These are phyloP conservation scores for Malus hybrid DNA, from an alignment of 331 rosid genomes.

Conservation along the genomic window DNA sequence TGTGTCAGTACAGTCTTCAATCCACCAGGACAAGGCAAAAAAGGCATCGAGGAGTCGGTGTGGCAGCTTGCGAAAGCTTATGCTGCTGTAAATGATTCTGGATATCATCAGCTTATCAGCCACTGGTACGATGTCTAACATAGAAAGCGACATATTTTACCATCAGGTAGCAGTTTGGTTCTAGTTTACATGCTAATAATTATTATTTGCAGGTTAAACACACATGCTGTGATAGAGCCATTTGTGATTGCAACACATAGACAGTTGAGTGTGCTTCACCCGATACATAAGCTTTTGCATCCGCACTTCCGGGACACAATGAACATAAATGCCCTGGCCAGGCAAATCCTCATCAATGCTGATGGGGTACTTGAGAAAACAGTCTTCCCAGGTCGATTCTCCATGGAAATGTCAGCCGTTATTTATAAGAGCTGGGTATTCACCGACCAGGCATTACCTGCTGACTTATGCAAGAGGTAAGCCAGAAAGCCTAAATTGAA, in stretches of 20 bases:
- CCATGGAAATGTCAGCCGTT: conserved; percentile 77
- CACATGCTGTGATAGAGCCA: conserved; percentile 95
- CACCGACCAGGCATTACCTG: conserved; percentile 74
- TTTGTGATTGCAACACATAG: conserved; percentile 78
- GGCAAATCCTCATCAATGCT: conserved; percentile 86
- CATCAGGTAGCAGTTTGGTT: conserved; percentile 1
- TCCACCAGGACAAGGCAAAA: conserved; percentile 27
- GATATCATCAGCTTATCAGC: conserved; percentile 86
- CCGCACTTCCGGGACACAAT: conserved; percentile 89
- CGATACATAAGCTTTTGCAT: conserved; percentile 70
- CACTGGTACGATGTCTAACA: conserved; percentile 59
- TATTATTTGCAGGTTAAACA: conserved; percentile 52
- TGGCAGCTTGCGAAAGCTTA: conserved; percentile 97
- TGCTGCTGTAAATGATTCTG: conserved; percentile 84
- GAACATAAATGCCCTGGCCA: conserved; percentile 83
- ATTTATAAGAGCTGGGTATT: conserved; percentile 74
- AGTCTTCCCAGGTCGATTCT: conserved; percentile 72
- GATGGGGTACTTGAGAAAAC: conserved; percentile 82
- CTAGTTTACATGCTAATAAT: background rate
- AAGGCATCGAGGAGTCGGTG: conserved; percentile 54
- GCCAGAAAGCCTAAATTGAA: background rate
- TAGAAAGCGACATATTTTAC: background rate
- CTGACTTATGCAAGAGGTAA: conserved; percentile 75
- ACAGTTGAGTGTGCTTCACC: conserved; percentile 76
- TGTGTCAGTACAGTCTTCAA: conserved; percentile 68